Base-by-base conservation (phyloP, 2,329 filamentous ascomycete genomes). In the Arthrinium phaeospermum region DNA sequence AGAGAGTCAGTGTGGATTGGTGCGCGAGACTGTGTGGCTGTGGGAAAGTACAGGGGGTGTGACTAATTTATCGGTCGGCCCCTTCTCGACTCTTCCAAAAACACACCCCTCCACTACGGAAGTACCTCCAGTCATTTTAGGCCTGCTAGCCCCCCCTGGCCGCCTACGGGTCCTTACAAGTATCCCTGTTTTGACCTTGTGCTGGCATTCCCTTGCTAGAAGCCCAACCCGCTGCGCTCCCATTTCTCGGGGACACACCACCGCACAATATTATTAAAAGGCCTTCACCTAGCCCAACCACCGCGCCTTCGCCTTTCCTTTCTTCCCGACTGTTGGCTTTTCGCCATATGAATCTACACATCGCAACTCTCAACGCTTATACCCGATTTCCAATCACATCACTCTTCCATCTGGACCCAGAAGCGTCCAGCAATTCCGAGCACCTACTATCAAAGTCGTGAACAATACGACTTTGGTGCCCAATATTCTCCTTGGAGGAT, bases 341-440 rank as follows among this genome's bases (percentile, higher is more conserved):
- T 74, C 72, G 79, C 79, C 78, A 80, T 79, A 70, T 72, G 72
- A 73, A 37, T 76, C 76, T 74, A 45, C 72, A 75, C 74, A 76
- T 64, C 57, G 57, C 37, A 22, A 64, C 57, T 41, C 41, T 2
- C 22, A 41, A 41, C 57, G 57, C 57, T 64, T 16, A 75, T 41
- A 46, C 45, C 41, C 67, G 27, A 46, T 47, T 68, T 68, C 67
- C 41, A 68, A 68, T 68, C 67, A 68, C 67, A 68, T 47, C 41
- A 46, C 13, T 61, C 5, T 70, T 72, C 71, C 77, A 47, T 71
- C 81, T 84, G 82, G 83, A 81, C 78, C 71, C 69, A 73, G 80
- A 81, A 79, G 74, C 71, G 78, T 83, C 83, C 82, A 82, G 83
- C 76, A 71, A 47, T 53, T 83, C 83, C 82, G 76, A 82, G 78